Evolutionary conservation across 2,329 filamentous ascomycete genomes (phyloP), one percentile per base, ranked within the genome.

Genomic region (Trichoderma gracile): DNA sequence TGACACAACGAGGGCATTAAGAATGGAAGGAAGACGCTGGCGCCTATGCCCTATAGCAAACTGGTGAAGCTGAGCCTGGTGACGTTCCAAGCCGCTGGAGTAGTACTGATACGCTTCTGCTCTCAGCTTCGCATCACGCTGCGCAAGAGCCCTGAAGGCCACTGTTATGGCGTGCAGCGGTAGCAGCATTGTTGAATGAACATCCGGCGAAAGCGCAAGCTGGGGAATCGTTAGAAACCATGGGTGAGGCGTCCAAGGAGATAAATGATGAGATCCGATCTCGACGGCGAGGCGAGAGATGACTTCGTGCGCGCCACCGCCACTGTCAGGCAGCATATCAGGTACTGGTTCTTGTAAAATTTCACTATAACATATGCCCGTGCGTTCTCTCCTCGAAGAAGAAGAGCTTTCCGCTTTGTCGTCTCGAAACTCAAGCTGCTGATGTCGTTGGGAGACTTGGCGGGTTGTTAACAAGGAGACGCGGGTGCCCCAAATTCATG

Each of bases 211-310:
- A 2, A 64, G 45, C 12, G 53, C 25, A 14, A 64, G 21, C 21
- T 25, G 54, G 25, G 62, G 53, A 19, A 64, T 12, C 10, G 40
- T 40, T 21, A 58, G n/a, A 2, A 59, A 46, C 62, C 62, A 64
- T 8, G 54, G 62, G 30, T 60, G 45, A 10, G 54, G 62, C 8
- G 62, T 64, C 62, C 62, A 64, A 3, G 62, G 54, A 6, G 54
- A 64, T 30, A 46, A 1, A 52, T 64, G 62, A 15, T 64, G 19
- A 5, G 54, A 64, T 19, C 43, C 62, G 23, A 64, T n/a, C 12
- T 59, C 62, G 23, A 58, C 19, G 2, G 62, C 62, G 33, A 64
- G 55, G 27, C 53, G 54, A 7, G 62, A 64, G 3, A 64, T 46
- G 19, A 15, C 27, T 15, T 52, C 38, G 19, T 64, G 45, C 8